A percentile compares a stretch with the other conserved stretches of the same genome.
Conservation (phyloP, 805 yeast species). For the Komagataella pseudopastoris region DNA sequence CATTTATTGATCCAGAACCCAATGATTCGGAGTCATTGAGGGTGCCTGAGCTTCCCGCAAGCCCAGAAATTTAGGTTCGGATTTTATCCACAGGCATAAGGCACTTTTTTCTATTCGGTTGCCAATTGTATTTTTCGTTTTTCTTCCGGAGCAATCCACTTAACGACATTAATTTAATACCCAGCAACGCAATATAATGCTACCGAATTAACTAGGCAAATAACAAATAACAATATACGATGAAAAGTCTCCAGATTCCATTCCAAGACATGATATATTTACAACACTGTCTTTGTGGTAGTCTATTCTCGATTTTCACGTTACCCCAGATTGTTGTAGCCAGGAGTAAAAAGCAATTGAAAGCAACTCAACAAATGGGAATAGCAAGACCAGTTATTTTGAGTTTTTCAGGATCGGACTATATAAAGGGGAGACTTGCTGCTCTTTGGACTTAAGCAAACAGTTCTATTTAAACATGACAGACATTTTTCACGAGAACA, state of each 20-base stretch:
- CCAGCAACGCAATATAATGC: background rate
- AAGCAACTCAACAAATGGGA: background rate
- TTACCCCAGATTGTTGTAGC: background rate
- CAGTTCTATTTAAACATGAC: background rate
- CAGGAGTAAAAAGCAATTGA: background rate
- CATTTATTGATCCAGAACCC: slow-evolving; percentile 8
- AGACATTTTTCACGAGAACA: background rate
- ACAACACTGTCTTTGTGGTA: background rate
- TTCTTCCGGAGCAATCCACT: background rate
- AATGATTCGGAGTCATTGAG: background rate
- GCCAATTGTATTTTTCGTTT: background rate
- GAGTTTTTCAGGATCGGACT: background rate
- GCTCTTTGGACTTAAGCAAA: background rate
- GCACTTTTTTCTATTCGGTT: background rate
- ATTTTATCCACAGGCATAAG: background rate
- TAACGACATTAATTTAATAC: too few species aligned
- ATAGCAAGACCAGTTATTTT: background rate
- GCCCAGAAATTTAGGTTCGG: background rate
- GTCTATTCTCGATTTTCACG: background rate
- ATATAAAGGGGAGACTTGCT: background rate
- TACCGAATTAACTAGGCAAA: background rate
- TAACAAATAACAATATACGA: too few species aligned
- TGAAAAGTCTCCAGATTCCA: background rate
- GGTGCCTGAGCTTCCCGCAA: background rate
- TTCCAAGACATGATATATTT: background rate